phyloP scores from a whole-genome alignment of 805 yeast genomes.

The Ogataea ramenticola region DNA sequence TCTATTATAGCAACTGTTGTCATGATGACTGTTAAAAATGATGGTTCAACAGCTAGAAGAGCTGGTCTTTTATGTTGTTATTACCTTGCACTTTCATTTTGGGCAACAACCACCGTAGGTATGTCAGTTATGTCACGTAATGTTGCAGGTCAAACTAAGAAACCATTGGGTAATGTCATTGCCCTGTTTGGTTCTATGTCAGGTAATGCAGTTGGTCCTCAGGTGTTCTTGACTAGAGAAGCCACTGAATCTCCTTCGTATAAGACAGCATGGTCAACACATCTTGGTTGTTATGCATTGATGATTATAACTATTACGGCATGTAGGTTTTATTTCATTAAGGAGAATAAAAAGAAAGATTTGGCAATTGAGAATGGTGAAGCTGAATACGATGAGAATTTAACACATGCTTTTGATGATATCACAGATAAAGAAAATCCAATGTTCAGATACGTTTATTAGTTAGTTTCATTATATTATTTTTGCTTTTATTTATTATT shows the following conservation, averaged over 20 bases:
- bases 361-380: neutral
- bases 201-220: conserved; percentile 18
- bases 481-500: neutral
- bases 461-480: neutral
- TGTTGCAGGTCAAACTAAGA: conserved; percentile 25
- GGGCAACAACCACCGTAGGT: conserved; percentile 17
- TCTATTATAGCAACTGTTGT: conserved; percentile 27
- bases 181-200: conserved; percentile 18
- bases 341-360: conserved; percentile 13
- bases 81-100: conserved; percentile 21
- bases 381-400: conserved; percentile 4
- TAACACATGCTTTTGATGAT: conserved; percentile 22
- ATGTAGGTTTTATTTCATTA: conserved; percentile 7
- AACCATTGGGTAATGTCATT: conserved; percentile 14
- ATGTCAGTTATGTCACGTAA: conserved; percentile 10
- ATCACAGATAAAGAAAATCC: conserved; percentile 19
- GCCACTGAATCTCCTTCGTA: conserved; percentile 15
- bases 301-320: neutral
- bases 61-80: conserved; percentile 24
- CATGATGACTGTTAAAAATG: conserved; percentile 14
- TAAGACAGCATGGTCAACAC: conserved; percentile 9
- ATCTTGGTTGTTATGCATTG: conserved; percentile 4
- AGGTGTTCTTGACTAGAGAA: conserved; percentile 20
- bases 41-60: conserved; percentile 10
- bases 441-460: conserved; percentile 11